Base-by-base conservation (phyloP, 345 rosid genomes). In the Salix arbutifolia region DNA sequence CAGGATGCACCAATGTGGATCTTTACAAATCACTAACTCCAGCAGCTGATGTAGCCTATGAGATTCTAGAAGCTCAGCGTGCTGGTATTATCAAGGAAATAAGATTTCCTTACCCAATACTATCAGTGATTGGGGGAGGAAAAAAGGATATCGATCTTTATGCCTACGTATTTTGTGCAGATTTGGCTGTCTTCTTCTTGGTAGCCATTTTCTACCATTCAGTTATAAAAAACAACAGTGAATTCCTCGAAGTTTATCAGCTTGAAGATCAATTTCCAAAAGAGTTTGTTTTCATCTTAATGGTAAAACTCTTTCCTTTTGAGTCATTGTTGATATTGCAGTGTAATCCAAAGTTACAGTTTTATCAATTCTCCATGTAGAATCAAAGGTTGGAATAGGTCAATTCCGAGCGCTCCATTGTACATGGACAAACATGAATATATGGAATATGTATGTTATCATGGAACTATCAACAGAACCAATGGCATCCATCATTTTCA, bases 181-280 rank as follows among this genome's bases (percentile, higher is more conserved):
- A 84, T 80, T 84, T 86, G 78, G 62, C 74, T 48, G 87, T 84
- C 52, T 86, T 86, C 70, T 86, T 84, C 75, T 65, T 86, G 72
- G 85, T 86, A 23, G 83, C 85, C 72, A 77, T 82, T 12, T 86
- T 84, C 74, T 86, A 84, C 58, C 84, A 76, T 67, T 84, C 80
- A 1, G 81, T 86, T 56, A 84, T 86, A 53, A 86, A 86, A 71
- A 86, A 80, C 74, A 86, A 84, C 53, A 84, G 85, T 44, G 89
- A 86, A 69, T 80, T 86, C 70, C 89, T 86, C 17, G 87, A 86
- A 77, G 87, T 86, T 46, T 86, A 86, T 81, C 89, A 84, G 80
- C 87, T 84, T 37, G 87, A 86, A 79, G 87, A 86, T 77, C 89
- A 86, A 76, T 84, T 86, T 70, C 87, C 89, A 8, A 78, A 78